Conservation (phyloP, 768 basidiomycete genomes). For the Lactarius vividus region DNA sequence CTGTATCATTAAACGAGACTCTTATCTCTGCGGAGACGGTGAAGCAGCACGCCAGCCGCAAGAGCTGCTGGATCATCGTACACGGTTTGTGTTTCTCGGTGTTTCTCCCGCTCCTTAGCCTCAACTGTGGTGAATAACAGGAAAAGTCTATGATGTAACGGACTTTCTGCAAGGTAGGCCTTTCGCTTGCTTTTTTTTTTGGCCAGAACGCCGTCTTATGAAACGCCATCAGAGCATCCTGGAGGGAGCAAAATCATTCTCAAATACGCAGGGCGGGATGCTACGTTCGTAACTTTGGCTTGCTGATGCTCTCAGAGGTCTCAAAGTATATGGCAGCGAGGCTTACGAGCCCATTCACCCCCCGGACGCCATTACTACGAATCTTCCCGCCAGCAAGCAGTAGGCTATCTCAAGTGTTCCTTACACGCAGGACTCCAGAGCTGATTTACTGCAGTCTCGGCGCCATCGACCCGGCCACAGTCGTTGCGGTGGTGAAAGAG, state of each 20-base stretch:
- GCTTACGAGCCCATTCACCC: slow-evolving; percentile 92
- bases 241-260: slow-evolving; percentile 52
- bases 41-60: slow-evolving; percentile 4
- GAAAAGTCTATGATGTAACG: slow-evolving; percentile 47
- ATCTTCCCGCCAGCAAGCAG: slow-evolving; percentile 83
- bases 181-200: neutral
- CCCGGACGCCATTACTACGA: slow-evolving; percentile 70
- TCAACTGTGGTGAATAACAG: slow-evolving; percentile 20
- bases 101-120: neutral
- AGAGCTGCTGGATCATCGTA: slow-evolving; percentile 29
- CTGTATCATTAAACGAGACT: neutral
- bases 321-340: slow-evolving; percentile 25
- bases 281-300: slow-evolving; percentile 32
- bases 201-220: neutral
- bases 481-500: slow-evolving; percentile 57
- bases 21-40: neutral
- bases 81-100: slow-evolving; percentile 15
- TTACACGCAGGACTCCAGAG: neutral
- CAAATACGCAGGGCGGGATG: slow-evolving; percentile 55
- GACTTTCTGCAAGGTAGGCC: slow-evolving; percentile 39
- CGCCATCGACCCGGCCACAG: slow-evolving; percentile 63
- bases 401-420: slow-evolving; percentile 14
- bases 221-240: no score
- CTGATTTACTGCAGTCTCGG: slow-evolving; percentile 47
- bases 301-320: neutral